Percentiles rank a stretch among this genome's conserved stretches.
These are phyloP conservation scores for Nigrograna mackinnonii DNA, from an alignment of 2,329 filamentous ascomycete species.

Conservation along the genomic window DNA sequence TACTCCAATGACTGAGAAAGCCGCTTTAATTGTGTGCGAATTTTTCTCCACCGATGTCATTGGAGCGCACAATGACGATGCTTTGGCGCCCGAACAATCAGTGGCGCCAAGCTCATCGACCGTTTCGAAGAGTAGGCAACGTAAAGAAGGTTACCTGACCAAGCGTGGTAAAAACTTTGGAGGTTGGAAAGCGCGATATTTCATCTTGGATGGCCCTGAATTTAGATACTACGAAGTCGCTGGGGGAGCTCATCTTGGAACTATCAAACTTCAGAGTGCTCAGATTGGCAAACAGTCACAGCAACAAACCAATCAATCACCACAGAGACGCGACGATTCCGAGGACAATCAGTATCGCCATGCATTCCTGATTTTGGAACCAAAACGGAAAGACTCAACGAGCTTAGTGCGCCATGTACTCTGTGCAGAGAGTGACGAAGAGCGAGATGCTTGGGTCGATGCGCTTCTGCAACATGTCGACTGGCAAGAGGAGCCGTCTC, in stretches of 20 bases:
- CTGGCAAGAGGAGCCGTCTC: slow-evolving; percentile 55
- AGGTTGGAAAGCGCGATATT: slow-evolving; percentile 89
- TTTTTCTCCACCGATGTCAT: slow-evolving; percentile 76
- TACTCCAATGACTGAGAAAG: slow-evolving; percentile 75
- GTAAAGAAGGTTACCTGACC: slow-evolving; percentile 88
- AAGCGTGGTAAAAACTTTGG: slow-evolving; percentile 99
- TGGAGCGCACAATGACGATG: slow-evolving; percentile 57
- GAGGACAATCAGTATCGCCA: slow-evolving; percentile 93
- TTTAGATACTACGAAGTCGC: slow-evolving; percentile 92
- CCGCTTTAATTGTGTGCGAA: slow-evolving; percentile 80
- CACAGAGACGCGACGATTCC: slow-evolving; percentile 70
- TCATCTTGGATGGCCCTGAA: slow-evolving; percentile 69
- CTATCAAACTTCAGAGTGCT: slow-evolving; percentile 87
- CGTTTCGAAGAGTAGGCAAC: slow-evolving; percentile 60
- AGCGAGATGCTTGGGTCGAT: slow-evolving; percentile 93
- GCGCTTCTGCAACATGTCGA: slow-evolving; percentile 89
- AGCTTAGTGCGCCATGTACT: slow-evolving; percentile 90
- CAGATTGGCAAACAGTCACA: slow-evolving; percentile 93
- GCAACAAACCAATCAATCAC: slow-evolving; percentile 61
- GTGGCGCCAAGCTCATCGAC: slow-evolving; percentile 47
- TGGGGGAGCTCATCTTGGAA: slow-evolving; percentile 86
- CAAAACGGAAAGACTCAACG: slow-evolving; percentile 91
- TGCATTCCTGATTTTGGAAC: slow-evolving; percentile 91
- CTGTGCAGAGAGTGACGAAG: slow-evolving; percentile 90
- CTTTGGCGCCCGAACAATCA: slow-evolving; percentile 60